Evolutionary conservation across 768 basidiomycete genomes (phyloP).

Genomic region (Leccinum rimulosum): DNA sequence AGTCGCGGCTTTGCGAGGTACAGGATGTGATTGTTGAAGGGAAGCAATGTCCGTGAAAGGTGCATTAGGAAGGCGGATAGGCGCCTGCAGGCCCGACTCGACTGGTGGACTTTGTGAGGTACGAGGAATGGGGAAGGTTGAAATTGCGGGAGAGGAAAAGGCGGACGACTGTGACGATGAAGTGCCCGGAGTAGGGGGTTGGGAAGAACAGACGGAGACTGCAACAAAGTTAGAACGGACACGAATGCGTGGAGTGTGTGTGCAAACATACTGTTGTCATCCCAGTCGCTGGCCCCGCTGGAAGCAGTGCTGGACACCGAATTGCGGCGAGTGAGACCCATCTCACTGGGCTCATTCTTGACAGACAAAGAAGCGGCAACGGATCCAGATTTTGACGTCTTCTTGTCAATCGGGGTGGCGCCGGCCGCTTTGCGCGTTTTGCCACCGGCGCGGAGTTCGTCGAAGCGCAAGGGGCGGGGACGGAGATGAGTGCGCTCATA

Average conservation of each 20-base stretch:
- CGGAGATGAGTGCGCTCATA: conserved; percentile 88
- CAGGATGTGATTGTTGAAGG: conserved; percentile 35
- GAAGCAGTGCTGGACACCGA: conserved; percentile 61
- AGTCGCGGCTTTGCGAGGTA: conserved; percentile 34
- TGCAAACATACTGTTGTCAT: conserved; percentile 63
- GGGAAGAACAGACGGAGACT: conserved; percentile 34
- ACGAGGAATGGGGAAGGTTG: conserved; percentile 61
- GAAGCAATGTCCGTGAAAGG: conserved; percentile 70
- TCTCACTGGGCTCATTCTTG: conserved; percentile 65
- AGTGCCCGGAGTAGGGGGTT: conserved; percentile 38
- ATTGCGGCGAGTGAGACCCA: conserved; percentile 50
- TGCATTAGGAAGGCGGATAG: conserved; percentile 71
- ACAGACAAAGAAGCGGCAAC: conserved; percentile 40
- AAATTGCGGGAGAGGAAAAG: conserved; percentile 61
- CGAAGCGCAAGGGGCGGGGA: conserved; percentile 79
- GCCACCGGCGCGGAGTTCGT: conserved; percentile 84
- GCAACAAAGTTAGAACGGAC: not conserved
- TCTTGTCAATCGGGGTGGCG: conserved; percentile 29
- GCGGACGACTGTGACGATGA: conserved; percentile 60
- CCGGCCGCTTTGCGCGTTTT: conserved; percentile 60
- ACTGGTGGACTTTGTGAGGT: conserved; percentile 47
- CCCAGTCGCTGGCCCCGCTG: conserved; percentile 69
- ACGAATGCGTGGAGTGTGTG: not conserved
- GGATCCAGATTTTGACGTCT: conserved; percentile 33
- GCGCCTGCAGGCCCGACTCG: conserved; percentile 44